Evolutionary conservation across 805 yeast genomes (phyloP), one percentile per base, ranked within the genome.

Genomic region (Suhomyces xylopsoci): DNA sequence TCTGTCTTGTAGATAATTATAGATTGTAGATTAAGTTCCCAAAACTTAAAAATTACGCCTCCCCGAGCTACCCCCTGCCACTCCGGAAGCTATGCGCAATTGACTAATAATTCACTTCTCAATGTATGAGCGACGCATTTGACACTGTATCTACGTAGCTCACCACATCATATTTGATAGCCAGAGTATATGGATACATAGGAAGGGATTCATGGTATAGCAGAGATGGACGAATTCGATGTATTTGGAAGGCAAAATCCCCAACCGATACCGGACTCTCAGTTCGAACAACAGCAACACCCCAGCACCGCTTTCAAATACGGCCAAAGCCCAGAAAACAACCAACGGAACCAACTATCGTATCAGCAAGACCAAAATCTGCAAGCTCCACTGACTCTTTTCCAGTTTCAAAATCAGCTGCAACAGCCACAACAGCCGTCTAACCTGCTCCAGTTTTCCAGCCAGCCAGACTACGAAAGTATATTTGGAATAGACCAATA

Each of bases 391-490:
- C 42, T 17, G 22, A 38, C 42, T 17, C n/a, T 41, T 17, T 10
- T 19, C 7, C 40, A 26, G 10, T 26, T 17, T 22, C 44, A 32
- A 34, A 28, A 30, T 9, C 22, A 5, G 7, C 22, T n/a, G 47
- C 19, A 8, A 15, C 48, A 46, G 28, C 14, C 14, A 20, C 48
- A 46, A 20, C 17, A 41, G 12, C 47, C 24, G 43, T 41, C 49
- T 1, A 40, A 47, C 4, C 43, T 34, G 49, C 34, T 47, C 3
- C 42, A 47, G n/a, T 34, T 47, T 17, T 34, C 43, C 15, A 47
- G 20, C 32, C 42, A 47, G 25, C 49, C 36, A 19, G 53, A 51
- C 26, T 51, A 51, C 36, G 54, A 51, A 12, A 45, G 42, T n/a
- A 38, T 51, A 6, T 51, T 51, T 48, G 54, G 47, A 9, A 15